Evolutionary conservation across 2,329 filamentous ascomycete genomes (phyloP).

Genomic region (Colletotrichum higginsianum): DNA sequence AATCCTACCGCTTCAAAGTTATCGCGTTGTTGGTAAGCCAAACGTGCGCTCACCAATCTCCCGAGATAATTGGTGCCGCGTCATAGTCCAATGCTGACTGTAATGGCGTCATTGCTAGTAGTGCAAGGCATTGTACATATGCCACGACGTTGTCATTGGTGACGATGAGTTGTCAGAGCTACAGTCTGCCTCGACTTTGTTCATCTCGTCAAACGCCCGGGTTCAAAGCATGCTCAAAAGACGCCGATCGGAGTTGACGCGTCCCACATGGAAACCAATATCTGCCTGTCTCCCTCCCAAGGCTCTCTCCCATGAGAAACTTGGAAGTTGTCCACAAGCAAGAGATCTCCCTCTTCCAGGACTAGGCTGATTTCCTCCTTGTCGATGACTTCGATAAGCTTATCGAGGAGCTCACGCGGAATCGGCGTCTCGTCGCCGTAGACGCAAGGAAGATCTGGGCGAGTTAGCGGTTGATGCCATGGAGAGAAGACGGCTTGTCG

Average conservation of each 20-base stretch:
- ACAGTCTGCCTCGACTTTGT: not conserved
- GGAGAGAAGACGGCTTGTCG: not conserved
- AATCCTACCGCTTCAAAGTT: no score
- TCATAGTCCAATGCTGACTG: no score
- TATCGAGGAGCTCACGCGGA: conserved; percentile 35
- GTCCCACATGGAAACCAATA: conserved; percentile 40
- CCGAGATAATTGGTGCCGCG: no score
- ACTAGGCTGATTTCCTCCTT: conserved; percentile 42
- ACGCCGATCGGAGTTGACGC: conserved; percentile 3
- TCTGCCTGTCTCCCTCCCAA: conserved; percentile 39
- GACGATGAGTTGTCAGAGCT: not conserved
- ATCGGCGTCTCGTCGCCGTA: conserved; percentile 42
- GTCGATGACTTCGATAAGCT: conserved; percentile 42
- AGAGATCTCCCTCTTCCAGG: conserved; percentile 41
- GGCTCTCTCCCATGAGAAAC: conserved; percentile 39
- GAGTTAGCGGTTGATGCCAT: not conserved
- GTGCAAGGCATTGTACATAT: no score
- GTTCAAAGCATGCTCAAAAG: not conserved
- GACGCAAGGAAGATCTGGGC: conserved; percentile 37
- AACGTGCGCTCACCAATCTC: no score
- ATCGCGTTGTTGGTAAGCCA: no score
- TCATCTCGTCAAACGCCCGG: no score
- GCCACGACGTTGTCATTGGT: not conserved
- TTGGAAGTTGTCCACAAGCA: conserved; percentile 44
- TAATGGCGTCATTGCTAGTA: no score